phyloP scores from a whole-genome alignment of 129 eudicot species.

The Escallonia rubra region DNA sequence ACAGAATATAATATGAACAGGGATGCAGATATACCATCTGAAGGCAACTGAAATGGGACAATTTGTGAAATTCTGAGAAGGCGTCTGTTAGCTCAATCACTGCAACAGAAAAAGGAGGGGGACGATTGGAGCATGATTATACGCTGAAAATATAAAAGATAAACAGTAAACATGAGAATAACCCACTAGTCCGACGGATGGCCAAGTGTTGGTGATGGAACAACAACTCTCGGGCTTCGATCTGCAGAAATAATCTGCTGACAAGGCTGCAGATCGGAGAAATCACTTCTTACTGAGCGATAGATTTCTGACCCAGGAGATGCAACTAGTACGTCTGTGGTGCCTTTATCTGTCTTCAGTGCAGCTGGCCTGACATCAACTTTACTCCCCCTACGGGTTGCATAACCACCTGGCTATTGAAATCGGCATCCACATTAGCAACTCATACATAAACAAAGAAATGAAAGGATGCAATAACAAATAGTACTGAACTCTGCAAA shows the following conservation, averaged over 20 bases:
- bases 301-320: slow-evolving; percentile 37
- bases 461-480: background rate
- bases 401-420: slow-evolving; percentile 32
- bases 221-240: slow-evolving; percentile 2
- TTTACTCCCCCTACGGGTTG: slow-evolving; percentile 14
- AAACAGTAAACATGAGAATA: background rate
- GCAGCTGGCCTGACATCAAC: slow-evolving; percentile 11
- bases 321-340: slow-evolving; percentile 13
- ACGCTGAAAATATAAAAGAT: no score
- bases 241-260: slow-evolving; percentile 8
- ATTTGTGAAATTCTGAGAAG: background rate
- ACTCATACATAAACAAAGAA: background rate
- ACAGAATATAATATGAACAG: no score
- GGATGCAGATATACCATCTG: background rate
- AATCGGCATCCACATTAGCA: slow-evolving; percentile 17
- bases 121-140: no score
- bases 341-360: slow-evolving; percentile 8
- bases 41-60: background rate
- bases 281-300: slow-evolving; percentile 30
- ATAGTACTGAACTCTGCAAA: no score
- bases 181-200: slow-evolving; percentile 1
- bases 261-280: slow-evolving; percentile 17
- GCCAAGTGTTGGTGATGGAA: background rate
- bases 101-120: background rate
- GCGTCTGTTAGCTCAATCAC: background rate